phyloP scores from a whole-genome alignment of 345 rosid genomes.

The Turnera subulata region DNA sequence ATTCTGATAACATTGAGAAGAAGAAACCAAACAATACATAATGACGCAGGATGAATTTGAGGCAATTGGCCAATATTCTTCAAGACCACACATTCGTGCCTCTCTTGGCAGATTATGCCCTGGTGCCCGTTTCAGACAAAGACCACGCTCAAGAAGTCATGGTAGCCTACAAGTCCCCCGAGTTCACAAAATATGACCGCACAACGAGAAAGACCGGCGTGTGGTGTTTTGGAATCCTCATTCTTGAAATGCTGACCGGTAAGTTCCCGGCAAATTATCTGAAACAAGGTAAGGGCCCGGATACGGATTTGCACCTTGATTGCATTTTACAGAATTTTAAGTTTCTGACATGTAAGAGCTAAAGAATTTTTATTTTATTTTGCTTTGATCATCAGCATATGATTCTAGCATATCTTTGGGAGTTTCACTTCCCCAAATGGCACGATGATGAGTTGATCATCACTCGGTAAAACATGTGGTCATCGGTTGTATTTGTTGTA shows the following conservation, averaged over 20 bases:
- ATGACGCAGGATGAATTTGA: too few species aligned
- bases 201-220: constrained; percentile 61
- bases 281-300: constrained; percentile 48
- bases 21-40: too few species aligned
- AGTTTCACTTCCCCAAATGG: too few species aligned
- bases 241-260: constrained; percentile 72
- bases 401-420: too few species aligned
- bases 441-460: too few species aligned
- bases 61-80: constrained; percentile 77
- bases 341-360: too few species aligned
- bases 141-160: constrained; percentile 64
- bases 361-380: too few species aligned
- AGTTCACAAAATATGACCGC: constrained; percentile 43
- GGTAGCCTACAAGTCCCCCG: constrained; percentile 83
- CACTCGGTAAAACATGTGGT: too few species aligned
- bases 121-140: constrained; percentile 48
- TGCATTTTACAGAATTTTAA: too few species aligned
- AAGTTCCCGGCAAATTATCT: constrained; percentile 75
- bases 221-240: constrained; percentile 87
- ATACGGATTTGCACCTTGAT: constrained; percentile 52
- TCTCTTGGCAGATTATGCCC: constrained; percentile 54
- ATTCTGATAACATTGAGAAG: too few species aligned
- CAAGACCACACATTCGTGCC: constrained; percentile 52
- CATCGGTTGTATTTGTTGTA: too few species aligned
- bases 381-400: too few species aligned